A percentile compares a stretch with the other conserved stretches of the same genome.
phyloP scores from a whole-genome alignment of 2,329 filamentous ascomycete genomes.

The Elsinoe perseae region DNA sequence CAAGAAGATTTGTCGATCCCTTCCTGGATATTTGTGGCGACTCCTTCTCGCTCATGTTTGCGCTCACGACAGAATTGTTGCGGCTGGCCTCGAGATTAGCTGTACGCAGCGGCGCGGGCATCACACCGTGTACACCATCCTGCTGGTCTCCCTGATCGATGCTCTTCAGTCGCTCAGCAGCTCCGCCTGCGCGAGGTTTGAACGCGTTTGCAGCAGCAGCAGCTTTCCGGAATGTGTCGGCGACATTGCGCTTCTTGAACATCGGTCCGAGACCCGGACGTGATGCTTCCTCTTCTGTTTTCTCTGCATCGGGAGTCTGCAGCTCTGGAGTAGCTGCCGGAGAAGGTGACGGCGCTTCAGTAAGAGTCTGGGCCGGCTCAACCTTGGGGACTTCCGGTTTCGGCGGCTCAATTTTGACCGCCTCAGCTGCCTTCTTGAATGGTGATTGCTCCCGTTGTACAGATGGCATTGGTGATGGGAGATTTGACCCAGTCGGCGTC shows the following conservation, averaged over 20 bases:
- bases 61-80: constrained; percentile 15
- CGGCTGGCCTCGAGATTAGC: constrained; percentile 16
- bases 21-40: constrained; percentile 10
- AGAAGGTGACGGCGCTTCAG: constrained; percentile 15
- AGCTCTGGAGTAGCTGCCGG: constrained; percentile 15
- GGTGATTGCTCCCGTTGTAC: constrained; percentile 11
- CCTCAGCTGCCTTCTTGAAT: constrained; percentile 2
- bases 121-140: constrained; percentile 83
- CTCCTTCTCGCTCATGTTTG: constrained; percentile 5
- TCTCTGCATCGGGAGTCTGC: constrained; percentile 13
- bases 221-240: constrained; percentile 70
- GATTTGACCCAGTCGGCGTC: constrained; percentile 17
- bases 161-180: constrained; percentile 61
- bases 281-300: constrained; percentile 42
- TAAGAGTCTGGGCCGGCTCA: constrained; percentile 10
- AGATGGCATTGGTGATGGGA: constrained; percentile 11
- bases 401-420: background rate
- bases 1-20: constrained; percentile 6
- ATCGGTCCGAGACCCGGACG: constrained; percentile 82
- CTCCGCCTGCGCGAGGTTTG: constrained; percentile 80
- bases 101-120: constrained; percentile 59
- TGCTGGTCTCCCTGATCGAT: constrained; percentile 56
- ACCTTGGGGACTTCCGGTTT: background rate
- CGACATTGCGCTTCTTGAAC: constrained; percentile 74
- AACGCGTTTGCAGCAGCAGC: constrained; percentile 66